Percentiles rank a stretch among this genome's conserved stretches.
Evolutionary conservation across 2,329 filamentous ascomycete species (phyloP).

Genomic region (Trichoderma semiorbis): DNA sequence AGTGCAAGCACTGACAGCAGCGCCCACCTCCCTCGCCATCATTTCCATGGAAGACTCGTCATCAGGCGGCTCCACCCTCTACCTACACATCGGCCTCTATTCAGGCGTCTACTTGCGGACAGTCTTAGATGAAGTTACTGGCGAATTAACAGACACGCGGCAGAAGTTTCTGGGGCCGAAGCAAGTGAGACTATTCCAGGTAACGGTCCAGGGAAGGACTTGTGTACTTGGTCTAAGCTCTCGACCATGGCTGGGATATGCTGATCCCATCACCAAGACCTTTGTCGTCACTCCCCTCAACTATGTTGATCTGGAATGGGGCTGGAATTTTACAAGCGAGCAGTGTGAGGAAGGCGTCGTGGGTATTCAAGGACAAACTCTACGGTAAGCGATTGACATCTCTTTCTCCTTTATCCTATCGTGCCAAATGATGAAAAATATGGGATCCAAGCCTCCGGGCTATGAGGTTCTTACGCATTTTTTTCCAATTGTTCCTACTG

Average conservation of each 20-base stretch:
- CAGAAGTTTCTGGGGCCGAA: slow-evolving; percentile 93
- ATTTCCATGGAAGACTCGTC: slow-evolving; percentile 95
- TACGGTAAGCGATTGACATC: slow-evolving; percentile 59
- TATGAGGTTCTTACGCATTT: slow-evolving; percentile 54
- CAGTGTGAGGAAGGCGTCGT: slow-evolving; percentile 93
- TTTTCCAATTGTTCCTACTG: slow-evolving; percentile 98
- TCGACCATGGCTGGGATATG: slow-evolving; percentile 93
- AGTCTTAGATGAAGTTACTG: slow-evolving; percentile 90
- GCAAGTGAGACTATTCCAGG: slow-evolving; percentile 82
- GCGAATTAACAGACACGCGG: slow-evolving; percentile 89
- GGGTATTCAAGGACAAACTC: slow-evolving; percentile 82
- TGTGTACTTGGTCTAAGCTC: slow-evolving; percentile 89
- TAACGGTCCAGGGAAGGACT: slow-evolving; percentile 80
- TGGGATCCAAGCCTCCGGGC: slow-evolving; percentile 55
- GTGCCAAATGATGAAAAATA: slow-evolving; percentile 59
- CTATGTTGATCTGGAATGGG: slow-evolving; percentile 85
- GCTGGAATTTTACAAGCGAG: slow-evolving; percentile 94
- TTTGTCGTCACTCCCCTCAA: slow-evolving; percentile 92
- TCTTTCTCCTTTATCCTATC: slow-evolving; percentile 30
- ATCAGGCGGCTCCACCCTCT: slow-evolving; percentile 81
- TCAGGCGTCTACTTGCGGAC: slow-evolving; percentile 96
- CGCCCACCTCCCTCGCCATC: slow-evolving; percentile 83
- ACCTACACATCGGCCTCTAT: slow-evolving; percentile 91
- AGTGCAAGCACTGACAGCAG: slow-evolving; percentile 86
- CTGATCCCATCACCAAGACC: slow-evolving; percentile 78